These are phyloP conservation scores for Tylopilus subfusipes DNA, from an alignment of 768 basidiomycete species.

Conservation along the genomic window DNA sequence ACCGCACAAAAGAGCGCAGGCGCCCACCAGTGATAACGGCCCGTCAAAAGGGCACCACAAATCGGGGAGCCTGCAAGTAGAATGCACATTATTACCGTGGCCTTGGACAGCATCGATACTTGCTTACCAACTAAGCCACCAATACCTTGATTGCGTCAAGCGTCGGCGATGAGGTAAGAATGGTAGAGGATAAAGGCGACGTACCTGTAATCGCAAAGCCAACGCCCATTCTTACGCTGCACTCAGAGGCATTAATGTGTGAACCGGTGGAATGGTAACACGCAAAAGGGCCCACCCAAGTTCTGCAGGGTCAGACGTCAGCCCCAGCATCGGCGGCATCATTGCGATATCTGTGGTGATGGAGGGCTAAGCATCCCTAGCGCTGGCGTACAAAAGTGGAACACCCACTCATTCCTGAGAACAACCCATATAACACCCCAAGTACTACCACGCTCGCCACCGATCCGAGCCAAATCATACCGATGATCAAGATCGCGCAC, in stretches of 20 bases:
- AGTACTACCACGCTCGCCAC: conserved; percentile 39
- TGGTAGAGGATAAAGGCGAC: not conserved
- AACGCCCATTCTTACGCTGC: conserved; percentile 41
- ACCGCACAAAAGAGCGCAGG: conserved; percentile 52
- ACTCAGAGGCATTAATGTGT: not conserved
- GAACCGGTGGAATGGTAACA: not conserved
- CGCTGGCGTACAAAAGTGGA: not conserved
- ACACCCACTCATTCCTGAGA: conserved; percentile 42
- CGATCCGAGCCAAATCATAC: conserved; percentile 41
- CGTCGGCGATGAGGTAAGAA: not conserved
- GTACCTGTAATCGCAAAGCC: conserved; percentile 43
- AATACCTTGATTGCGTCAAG: conserved; percentile 13
- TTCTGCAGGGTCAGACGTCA: conserved; percentile 47
- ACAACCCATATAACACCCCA: conserved; percentile 46
- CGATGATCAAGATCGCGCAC: conserved; percentile 41
- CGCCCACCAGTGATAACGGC: conserved; percentile 52
- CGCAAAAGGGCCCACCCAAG: conserved; percentile 39
- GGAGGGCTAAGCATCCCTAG: not conserved
- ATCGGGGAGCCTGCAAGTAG: conserved; percentile 48
- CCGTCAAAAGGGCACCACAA: conserved; percentile 51
- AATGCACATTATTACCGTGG: conserved; percentile 10
- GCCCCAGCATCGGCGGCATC: conserved; percentile 43
- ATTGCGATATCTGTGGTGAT: conserved; percentile 32
- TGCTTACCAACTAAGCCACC: conserved; percentile 22
- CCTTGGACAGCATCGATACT: not conserved